These are phyloP conservation scores for Saturnispora besseyi DNA, from an alignment of 805 yeast species.

Conservation along the genomic window DNA sequence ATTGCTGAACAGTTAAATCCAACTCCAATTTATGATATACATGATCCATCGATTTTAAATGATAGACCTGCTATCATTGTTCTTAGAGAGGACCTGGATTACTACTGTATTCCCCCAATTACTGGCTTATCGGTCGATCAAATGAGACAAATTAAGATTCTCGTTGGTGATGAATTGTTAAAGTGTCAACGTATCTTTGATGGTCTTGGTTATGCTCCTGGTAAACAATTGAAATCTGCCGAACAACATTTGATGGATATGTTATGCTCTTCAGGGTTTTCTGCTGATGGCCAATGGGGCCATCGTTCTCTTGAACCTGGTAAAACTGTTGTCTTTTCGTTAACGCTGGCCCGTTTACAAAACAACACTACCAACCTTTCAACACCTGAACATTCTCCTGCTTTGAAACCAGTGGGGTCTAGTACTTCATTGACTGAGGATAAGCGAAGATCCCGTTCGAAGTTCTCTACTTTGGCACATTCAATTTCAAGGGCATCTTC, in stretches of 20 bases:
- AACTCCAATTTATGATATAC: conserved; percentile 23
- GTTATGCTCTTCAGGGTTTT: conserved; percentile 86
- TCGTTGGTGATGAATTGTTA: conserved; percentile 62
- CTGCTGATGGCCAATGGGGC: conserved; percentile 68
- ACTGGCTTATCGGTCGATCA: conserved; percentile 46
- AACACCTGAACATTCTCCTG: conserved; percentile 22
- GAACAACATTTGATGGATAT: conserved; percentile 91
- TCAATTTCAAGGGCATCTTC: conserved; percentile 40
- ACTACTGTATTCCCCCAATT: conserved; percentile 76
- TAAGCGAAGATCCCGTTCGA: conserved; percentile 35
- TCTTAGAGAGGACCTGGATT: conserved; percentile 88
- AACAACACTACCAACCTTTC: conserved; percentile 16
- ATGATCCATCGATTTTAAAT: conserved; percentile 55
- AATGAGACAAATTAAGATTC: conserved; percentile 59
- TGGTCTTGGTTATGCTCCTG: conserved; percentile 60
- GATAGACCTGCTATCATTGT: conserved; percentile 87
- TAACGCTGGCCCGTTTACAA: conserved; percentile 59
- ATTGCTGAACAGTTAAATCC: conserved; percentile 28
- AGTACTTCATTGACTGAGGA: conserved; percentile 15
- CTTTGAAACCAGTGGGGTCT: conserved; percentile 25
- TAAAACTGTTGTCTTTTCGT: conserved; percentile 77
- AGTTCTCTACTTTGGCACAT: conserved; percentile 55
- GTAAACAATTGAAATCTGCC: conserved; percentile 67
- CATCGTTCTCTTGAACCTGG: conserved; percentile 80
- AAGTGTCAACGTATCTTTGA: conserved; percentile 56